phyloP scores from a whole-genome alignment of 2,329 filamentous ascomycete genomes.

The Lachnellula suecica region DNA sequence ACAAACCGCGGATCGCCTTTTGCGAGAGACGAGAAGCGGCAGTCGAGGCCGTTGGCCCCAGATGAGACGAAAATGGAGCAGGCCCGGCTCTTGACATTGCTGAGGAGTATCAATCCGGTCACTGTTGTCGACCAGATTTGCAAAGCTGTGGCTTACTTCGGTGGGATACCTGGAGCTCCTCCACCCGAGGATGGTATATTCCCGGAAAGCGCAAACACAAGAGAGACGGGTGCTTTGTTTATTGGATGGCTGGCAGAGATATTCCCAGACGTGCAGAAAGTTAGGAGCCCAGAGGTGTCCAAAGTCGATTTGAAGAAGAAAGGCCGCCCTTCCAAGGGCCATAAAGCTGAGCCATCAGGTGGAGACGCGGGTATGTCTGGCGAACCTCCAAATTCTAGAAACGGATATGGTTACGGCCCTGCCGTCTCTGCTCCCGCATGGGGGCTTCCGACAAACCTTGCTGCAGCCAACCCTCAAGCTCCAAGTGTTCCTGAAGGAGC shows the following conservation, averaged over 20 bases:
- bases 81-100: constrained; percentile 55
- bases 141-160: constrained; percentile 63
- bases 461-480: constrained; percentile 25
- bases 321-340: constrained; percentile 22
- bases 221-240: constrained; percentile 57
- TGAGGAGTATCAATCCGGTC: constrained; percentile 54
- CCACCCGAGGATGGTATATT: constrained; percentile 51
- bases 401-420: constrained; percentile 31
- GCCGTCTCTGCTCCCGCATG: constrained; percentile 30
- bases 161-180: constrained; percentile 55
- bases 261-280: constrained; percentile 44
- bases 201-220: constrained; percentile 53
- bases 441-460: constrained; percentile 29
- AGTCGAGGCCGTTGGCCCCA: constrained; percentile 37
- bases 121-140: constrained; percentile 62
- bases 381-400: constrained; percentile 28
- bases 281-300: constrained; percentile 20
- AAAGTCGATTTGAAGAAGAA: constrained; percentile 26
- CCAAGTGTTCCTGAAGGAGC: constrained; percentile 14
- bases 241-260: constrained; percentile 64
- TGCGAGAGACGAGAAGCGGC: constrained; percentile 27
- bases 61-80: constrained; percentile 58
- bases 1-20: constrained; percentile 27
- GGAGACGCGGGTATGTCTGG: too few relatives aligned
- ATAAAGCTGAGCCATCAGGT: constrained; percentile 7